Evolutionary conservation across 31 red algal species (phyloP).

Genomic region (Asparagopsis taxiformis): DNA sequence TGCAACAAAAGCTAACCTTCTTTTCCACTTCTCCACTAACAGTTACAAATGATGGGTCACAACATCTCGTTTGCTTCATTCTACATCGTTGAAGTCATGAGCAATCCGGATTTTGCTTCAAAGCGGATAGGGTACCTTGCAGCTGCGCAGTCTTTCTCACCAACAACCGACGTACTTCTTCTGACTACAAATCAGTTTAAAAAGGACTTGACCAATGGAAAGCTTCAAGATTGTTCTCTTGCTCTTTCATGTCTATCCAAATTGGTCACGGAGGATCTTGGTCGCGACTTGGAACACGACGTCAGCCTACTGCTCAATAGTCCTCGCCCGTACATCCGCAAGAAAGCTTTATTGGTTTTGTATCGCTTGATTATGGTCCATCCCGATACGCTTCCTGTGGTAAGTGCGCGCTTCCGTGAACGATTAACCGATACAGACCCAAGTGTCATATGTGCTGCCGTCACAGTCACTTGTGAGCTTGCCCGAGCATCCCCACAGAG

Average conservation of each 20-base stretch:
- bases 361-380: conserved; percentile 84
- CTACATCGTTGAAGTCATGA: conserved; percentile 91
- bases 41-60: conserved; percentile 95
- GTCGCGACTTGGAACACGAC: conserved; percentile 80
- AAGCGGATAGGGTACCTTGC: conserved; percentile 99
- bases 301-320: conserved; percentile 84
- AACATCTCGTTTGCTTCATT: conserved; percentile 79
- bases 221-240: conserved; percentile 78
- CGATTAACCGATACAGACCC: conserved; percentile 83
- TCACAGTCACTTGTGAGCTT: conserved; percentile 89
- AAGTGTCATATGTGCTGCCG: conserved; percentile 89
- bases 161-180: conserved; percentile 87
- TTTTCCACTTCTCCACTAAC: neutral
- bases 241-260: conserved; percentile 92
- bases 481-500: conserved; percentile 77
- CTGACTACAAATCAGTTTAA: conserved; percentile 98
- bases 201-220: conserved; percentile 94
- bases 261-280: conserved; percentile 84
- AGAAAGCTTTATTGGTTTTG: conserved; percentile 88
- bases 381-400: conserved; percentile 82
- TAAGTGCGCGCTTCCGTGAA: conserved; percentile 74
- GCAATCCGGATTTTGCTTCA: conserved; percentile 79
- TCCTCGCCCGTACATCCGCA: conserved; percentile 94
- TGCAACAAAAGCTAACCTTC: neutral
- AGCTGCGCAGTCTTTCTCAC: conserved; percentile 87